Conservation (phyloP, 352 stramenopile species). For the Globisporangium orthogonon region DNA sequence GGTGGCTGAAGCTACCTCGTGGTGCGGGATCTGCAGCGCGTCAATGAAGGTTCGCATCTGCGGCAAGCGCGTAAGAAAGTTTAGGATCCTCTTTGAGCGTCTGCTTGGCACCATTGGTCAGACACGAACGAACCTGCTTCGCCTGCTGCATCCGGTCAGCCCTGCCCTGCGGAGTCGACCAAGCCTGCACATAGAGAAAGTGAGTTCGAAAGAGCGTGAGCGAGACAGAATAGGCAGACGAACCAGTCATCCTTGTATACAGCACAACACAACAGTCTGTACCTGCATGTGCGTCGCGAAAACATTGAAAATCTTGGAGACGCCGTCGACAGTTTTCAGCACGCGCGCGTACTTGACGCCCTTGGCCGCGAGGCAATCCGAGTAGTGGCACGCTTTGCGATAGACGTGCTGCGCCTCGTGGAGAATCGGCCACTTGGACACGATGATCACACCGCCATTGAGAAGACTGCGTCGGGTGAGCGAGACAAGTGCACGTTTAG, state of each 20-base stretch:
- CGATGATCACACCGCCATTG: constrained; percentile 75
- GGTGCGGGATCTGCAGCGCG: constrained; percentile 43
- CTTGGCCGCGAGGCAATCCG: constrained; percentile 77
- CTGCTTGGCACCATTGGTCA: not conserved
- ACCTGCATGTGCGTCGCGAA: constrained; percentile 86
- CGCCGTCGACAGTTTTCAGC: constrained; percentile 43
- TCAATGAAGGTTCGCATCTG: constrained; percentile 67
- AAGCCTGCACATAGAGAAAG: constrained; percentile 29
- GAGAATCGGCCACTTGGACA: constrained; percentile 79
- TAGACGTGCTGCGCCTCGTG: constrained; percentile 78
- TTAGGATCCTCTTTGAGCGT: not conserved
- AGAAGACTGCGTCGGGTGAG: constrained; percentile 27
- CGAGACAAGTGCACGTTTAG: not conserved
- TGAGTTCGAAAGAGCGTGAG: not conserved
- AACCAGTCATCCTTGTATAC: not conserved
- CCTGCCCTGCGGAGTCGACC: constrained; percentile 60
- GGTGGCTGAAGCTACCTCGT: constrained; percentile 37
- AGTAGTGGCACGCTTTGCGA: constrained; percentile 69
- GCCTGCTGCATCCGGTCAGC: constrained; percentile 63
- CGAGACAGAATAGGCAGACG: not conserved
- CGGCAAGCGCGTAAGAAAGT: not conserved
- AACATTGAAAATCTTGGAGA: constrained; percentile 76
- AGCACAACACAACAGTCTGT: not conserved
- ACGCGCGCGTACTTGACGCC: constrained; percentile 78
- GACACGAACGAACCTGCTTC: constrained; percentile 32